Base-by-base conservation (phyloP, 2,329 filamentous ascomycete genomes). In the Hypoxylon sp. region DNA sequence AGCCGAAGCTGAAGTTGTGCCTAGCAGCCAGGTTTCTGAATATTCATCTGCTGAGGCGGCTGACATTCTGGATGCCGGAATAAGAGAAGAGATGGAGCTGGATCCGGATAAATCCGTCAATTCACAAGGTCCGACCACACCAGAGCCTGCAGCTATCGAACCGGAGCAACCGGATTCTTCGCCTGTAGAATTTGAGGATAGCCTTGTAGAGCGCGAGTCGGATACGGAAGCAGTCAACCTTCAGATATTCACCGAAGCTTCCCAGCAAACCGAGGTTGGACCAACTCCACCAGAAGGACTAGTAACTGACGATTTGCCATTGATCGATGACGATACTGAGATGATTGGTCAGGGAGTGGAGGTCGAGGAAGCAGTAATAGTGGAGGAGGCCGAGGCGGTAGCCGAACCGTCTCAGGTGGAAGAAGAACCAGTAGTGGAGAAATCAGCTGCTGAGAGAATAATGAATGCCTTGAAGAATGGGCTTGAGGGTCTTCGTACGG, bases 401-500 rank as follows among this genome's bases (percentile, higher is more conserved):
- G 21, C 21, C 9, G 21, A 25, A 9, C 21, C 21, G 9, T 25
- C 21, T 25, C 6, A 5, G 5, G 6, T 8, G 13, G 29, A 15
- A 13, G 29, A 31, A 27, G 45, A 57, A 47, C 11, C 59, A 23
- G 37, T 54, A 34, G 47, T 40, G 31, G 67, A 57, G 65, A 71
- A 38, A 63, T 67, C 52, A 67, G 73, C 52, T 68, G 75, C 57
- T 64, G 68, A 73, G 54, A 74, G 71, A 59, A 84, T 89, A 51
- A 74, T 85, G 54, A 69, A 69, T 51, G 74, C 78, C 26, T 76
- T 88, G 31, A 77, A 73, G 55, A 74, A 72, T 13, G 75, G 88
- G 0, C 69, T 94, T 16, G 75, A 77, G 13, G 78, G 84, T 57
- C 75, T 91, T 50, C 80, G 78, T 44, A 73, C 72, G 19, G 76